Evolutionary conservation across 495 filamentous ascomycete species (phyloP).

Genomic region (Baudoinia panamericana): DNA sequence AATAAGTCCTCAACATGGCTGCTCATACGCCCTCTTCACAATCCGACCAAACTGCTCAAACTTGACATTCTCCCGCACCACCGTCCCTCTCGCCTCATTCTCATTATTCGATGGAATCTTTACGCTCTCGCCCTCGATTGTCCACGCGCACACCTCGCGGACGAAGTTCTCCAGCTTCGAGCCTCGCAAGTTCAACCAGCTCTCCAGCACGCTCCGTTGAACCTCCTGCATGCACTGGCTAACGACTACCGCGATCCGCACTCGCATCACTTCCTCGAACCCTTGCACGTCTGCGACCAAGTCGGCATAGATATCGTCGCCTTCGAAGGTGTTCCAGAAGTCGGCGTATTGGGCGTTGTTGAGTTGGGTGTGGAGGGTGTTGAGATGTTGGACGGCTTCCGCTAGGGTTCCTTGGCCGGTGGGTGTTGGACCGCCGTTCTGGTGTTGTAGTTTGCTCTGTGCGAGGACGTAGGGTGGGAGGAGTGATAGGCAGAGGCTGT

Average conservation of each 20-base stretch:
- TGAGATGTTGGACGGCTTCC: conserved; percentile 84
- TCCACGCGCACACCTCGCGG: conserved; percentile 75
- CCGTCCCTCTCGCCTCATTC: conserved; percentile 94
- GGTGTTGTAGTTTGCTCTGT: conserved; percentile 32
- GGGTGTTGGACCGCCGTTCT: conserved; percentile 35
- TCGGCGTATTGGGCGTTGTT: conserved; percentile 69
- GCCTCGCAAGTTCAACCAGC: conserved; percentile 70
- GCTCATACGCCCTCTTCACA: conserved; percentile 80
- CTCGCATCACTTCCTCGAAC: conserved; percentile 91
- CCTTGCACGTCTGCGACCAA: conserved; percentile 84
- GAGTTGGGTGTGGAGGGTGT: conserved; percentile 69
- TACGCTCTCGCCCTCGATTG: conserved; percentile 49
- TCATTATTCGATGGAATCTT: conserved; percentile 85
- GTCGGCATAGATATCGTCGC: conserved; percentile 92
- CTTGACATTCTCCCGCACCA: conserved; percentile 90
- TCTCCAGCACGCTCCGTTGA: conserved; percentile 58
- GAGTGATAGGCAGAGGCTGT: conserved; percentile 83
- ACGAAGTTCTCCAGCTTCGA: conserved; percentile 69
- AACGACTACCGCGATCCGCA: conserved; percentile 80
- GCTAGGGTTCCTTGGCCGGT: conserved; percentile 34
- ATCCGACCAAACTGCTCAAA: conserved; percentile 78
- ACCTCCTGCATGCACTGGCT: conserved; percentile 82
- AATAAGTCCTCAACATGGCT: conserved; percentile 49
- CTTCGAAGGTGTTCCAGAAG: conserved; percentile 90
- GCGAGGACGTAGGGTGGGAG: conserved; percentile 65